These are phyloP conservation scores for Cicer yamashitae DNA, from an alignment of 306 rosid species.

Conservation along the genomic window DNA sequence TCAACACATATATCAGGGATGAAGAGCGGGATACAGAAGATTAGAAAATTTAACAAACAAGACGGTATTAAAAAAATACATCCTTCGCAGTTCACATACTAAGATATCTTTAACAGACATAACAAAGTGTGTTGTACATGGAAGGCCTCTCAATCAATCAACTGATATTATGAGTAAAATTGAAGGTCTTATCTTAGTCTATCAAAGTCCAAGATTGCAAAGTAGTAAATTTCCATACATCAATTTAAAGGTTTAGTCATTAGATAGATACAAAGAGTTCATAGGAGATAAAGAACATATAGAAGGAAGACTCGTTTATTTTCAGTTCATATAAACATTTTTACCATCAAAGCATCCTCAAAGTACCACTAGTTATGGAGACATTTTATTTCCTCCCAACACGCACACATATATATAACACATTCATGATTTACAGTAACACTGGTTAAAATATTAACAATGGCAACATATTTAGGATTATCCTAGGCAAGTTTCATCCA, in stretches of 20 bases:
- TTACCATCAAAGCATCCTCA: conserved; percentile 31
- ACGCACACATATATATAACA: not conserved
- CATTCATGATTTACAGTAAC: conserved; percentile 17
- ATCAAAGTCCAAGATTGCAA: conserved; percentile 4
- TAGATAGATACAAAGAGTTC: not conserved
- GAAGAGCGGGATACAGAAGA: not conserved
- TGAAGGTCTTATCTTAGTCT: conserved; percentile 27
- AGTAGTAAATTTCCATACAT: conserved; percentile 19
- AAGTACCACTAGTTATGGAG: conserved; percentile 15
- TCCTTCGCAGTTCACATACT: conserved; percentile 26
- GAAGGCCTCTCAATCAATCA: conserved; percentile 12
- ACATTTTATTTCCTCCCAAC: not conserved
- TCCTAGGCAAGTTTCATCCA: conserved; percentile 31
- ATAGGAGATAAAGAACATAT: not conserved
- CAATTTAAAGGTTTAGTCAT: conserved; percentile 23
- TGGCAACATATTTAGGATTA: conserved; percentile 5
- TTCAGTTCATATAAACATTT: conserved; percentile 29
- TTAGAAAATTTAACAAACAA: conserved; percentile 7
- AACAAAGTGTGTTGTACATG: conserved; percentile 8
- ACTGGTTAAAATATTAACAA: not conserved
- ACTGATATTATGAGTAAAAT: not conserved
- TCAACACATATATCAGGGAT: conserved; percentile 13
- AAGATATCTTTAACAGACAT: conserved; percentile 12
- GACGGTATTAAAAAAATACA: conserved; percentile 24
- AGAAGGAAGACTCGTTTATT: conserved; percentile 14